phyloP scores from a whole-genome alignment of 805 yeast genomes.

The Candida coleopterorum region DNA sequence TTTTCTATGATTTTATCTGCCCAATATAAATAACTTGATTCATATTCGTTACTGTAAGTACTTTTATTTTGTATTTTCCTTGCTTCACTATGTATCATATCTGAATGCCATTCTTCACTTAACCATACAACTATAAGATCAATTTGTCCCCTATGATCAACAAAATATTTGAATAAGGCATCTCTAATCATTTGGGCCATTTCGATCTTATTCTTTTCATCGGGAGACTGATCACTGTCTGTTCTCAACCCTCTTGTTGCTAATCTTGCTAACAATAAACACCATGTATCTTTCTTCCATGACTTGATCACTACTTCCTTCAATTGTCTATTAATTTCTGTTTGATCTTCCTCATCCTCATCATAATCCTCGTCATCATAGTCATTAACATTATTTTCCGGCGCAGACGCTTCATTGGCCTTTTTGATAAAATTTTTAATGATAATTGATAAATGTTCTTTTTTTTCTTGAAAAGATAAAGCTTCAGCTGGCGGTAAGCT shows the following conservation, averaged over 20 bases:
- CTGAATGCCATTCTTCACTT: conserved; percentile 89
- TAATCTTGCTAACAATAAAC: conserved; percentile 65
- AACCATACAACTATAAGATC: conserved; percentile 87
- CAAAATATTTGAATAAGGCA: conserved; percentile 66
- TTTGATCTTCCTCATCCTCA: conserved; percentile 11
- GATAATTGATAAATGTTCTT: conserved; percentile 51
- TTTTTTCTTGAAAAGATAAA: conserved; percentile 50
- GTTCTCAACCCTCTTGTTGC: conserved; percentile 73
- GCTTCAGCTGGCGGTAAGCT: conserved; percentile 55
- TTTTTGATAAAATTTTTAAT: conserved; percentile 54
- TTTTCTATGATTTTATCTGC: conserved; percentile 68
- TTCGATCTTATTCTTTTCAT: conserved; percentile 26
- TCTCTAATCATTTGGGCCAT: conserved; percentile 62
- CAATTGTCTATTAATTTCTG: conserved; percentile 41
- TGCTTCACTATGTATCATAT: conserved; percentile 39
- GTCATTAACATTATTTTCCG: conserved; percentile 9
- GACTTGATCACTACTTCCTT: conserved; percentile 48
- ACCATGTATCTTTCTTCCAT: conserved; percentile 70
- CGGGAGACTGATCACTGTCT: conserved; percentile 15
- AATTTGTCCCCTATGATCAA: conserved; percentile 64
- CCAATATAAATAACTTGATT: conserved; percentile 63
- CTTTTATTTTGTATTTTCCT: conserved; percentile 14
- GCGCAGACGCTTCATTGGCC: conserved; percentile 25
- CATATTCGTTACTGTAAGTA: conserved; percentile 16
- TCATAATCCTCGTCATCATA: conserved; percentile 12